Conservation (phyloP, 2,329 filamentous ascomycete genomes). For the Cyphellophora attinorum region DNA sequence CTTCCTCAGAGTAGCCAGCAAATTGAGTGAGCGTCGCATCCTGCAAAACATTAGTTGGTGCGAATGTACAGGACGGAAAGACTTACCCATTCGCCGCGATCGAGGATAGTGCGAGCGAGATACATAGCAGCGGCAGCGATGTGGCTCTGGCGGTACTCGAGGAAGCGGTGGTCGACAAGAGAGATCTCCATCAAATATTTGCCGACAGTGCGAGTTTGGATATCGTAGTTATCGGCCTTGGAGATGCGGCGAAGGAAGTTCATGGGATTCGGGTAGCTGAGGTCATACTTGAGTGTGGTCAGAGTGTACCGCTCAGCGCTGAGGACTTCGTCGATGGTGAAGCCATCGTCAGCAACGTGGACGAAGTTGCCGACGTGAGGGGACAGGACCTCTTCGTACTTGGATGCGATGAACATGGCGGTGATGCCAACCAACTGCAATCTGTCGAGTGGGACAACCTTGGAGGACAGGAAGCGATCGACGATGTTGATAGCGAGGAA, state of each 20-base stretch:
- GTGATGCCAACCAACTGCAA: conserved; percentile 95
- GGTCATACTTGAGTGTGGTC: conserved; percentile 83
- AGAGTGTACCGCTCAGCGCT: conserved; percentile 95
- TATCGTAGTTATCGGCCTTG: conserved; percentile 98
- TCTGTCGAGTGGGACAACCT: conserved; percentile 91
- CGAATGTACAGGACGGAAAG: neutral
- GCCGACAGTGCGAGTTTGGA: conserved; percentile 89
- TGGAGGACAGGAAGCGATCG: conserved; percentile 90
- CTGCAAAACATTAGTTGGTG: conserved; percentile 32
- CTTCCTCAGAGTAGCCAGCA: conserved; percentile 82
- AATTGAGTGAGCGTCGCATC: conserved; percentile 83
- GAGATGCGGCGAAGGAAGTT: conserved; percentile 98
- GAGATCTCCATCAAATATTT: conserved; percentile 98
- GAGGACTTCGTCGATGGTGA: conserved; percentile 87
- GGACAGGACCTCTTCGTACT: conserved; percentile 96
- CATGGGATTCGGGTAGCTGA: conserved; percentile 99
- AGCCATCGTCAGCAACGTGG: conserved; percentile 93
- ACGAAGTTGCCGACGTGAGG: conserved; percentile 96
- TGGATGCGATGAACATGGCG: conserved; percentile 98
- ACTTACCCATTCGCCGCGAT: conserved; percentile 83
- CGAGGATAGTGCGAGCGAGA: conserved; percentile 78
- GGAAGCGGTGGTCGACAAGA: conserved; percentile 87
- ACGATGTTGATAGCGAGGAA: conserved; percentile 98
- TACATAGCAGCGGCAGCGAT: conserved; percentile 93
- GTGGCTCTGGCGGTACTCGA: conserved; percentile 79